Conservation (phyloP, 345 rosid species). For the Euclidium syriacum region DNA sequence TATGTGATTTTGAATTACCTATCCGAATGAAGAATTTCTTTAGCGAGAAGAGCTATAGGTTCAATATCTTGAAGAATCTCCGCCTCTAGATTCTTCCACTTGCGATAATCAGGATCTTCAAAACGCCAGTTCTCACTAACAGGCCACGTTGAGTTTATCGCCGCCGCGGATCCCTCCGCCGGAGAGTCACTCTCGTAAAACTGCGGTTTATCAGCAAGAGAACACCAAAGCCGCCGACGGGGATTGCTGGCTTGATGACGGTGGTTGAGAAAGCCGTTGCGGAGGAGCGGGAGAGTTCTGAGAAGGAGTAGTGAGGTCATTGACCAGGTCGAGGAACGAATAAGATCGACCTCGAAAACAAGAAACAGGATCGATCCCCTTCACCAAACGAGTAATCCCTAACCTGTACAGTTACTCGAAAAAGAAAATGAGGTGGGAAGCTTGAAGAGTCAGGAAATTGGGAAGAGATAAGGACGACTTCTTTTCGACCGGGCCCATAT, state of each 20-base stretch:
- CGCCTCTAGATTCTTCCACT: conserved; percentile 71
- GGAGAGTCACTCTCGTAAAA: conserved; percentile 34
- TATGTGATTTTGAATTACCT: too few species aligned
- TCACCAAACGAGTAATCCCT: neutral
- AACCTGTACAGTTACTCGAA: neutral
- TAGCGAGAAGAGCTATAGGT: conserved; percentile 47
- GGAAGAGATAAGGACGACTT: conserved; percentile 25
- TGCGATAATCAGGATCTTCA: conserved; percentile 69
- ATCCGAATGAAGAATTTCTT: conserved; percentile 72
- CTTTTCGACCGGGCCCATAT: too few species aligned
- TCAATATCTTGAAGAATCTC: conserved; percentile 64
- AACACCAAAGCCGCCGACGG: conserved; percentile 32
- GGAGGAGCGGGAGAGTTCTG: conserved; percentile 46
- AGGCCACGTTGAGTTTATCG: conserved; percentile 28
- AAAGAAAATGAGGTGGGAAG: neutral
- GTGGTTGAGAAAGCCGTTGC: conserved; percentile 30
- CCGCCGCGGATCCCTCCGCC: conserved; percentile 26
- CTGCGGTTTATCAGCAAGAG: conserved; percentile 35
- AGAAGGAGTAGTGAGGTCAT: conserved; percentile 51
- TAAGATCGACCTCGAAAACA: neutral
- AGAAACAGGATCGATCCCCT: too few species aligned
- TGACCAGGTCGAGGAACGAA: conserved; percentile 7
- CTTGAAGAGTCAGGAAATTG: neutral
- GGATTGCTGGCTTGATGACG: conserved; percentile 27
- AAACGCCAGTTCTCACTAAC: conserved; percentile 32